A percentile compares a stretch with the other conserved stretches of the same genome.
Conservation (phyloP, 805 yeast genomes). For the Kluyveromyces aestuarii region DNA sequence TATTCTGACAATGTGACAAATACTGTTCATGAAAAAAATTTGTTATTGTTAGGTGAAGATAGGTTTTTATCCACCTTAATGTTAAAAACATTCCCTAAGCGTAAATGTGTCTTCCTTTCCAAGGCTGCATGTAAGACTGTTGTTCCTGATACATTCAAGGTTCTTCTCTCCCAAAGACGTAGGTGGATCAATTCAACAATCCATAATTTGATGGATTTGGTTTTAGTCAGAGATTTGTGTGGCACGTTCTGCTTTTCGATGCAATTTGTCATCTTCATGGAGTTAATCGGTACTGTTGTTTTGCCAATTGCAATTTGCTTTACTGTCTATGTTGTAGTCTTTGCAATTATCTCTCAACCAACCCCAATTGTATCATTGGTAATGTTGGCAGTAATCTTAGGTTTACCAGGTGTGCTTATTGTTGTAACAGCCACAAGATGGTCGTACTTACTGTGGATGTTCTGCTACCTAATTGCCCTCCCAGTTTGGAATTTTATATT, state of each 20-base stretch:
- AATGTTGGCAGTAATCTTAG: constrained; percentile 69
- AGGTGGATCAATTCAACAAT: constrained; percentile 96
- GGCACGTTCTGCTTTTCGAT: constrained; percentile 92
- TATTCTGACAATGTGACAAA: constrained; percentile 80
- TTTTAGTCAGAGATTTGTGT: constrained; percentile 76
- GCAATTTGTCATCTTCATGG: constrained; percentile 84
- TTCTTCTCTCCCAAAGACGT: constrained; percentile 83
- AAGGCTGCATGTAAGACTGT: constrained; percentile 89
- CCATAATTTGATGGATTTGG: constrained; percentile 83
- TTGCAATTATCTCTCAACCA: constrained; percentile 62
- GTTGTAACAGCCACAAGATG: constrained; percentile 70
- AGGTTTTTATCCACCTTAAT: constrained; percentile 75
- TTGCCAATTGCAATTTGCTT: constrained; percentile 82
- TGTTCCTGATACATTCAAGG: constrained; percentile 76
- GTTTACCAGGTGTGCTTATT: constrained; percentile 76
- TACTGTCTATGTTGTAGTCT: constrained; percentile 68
- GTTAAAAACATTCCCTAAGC: constrained; percentile 81
- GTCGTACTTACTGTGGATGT: constrained; percentile 70
- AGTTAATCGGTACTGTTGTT: constrained; percentile 78
- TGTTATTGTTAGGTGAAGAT: constrained; percentile 83
- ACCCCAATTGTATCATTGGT: constrained; percentile 72
- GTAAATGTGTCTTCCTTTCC: constrained; percentile 79
- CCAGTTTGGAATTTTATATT: constrained; percentile 92
- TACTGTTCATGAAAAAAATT: constrained; percentile 78
- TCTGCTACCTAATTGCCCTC: constrained; percentile 65